phyloP scores from a whole-genome alignment of 441 rosid genomes.

The Erodium moschatum region DNA sequence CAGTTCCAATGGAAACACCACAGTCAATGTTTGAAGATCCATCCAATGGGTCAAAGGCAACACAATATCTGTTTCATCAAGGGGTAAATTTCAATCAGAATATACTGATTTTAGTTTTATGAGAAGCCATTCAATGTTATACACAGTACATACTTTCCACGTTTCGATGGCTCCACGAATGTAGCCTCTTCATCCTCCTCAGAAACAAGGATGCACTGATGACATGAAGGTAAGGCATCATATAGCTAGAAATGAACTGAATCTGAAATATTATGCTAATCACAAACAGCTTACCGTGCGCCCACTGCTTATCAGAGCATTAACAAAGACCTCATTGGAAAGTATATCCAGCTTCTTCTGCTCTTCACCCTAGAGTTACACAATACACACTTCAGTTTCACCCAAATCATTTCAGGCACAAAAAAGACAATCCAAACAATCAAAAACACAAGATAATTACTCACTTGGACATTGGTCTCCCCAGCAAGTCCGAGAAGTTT shows the following conservation, averaged over 20 bases:
- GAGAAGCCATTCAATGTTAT: neutral
- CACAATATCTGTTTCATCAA: slow-evolving; percentile 52
- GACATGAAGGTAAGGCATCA: neutral
- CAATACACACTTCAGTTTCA: neutral
- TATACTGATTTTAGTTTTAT: neutral
- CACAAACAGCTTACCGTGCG: slow-evolving; percentile 56
- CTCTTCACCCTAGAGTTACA: slow-evolving; percentile 65
- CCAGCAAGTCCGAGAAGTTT: slow-evolving; percentile 92
- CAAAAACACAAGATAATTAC: neutral
- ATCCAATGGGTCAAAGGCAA: slow-evolving; percentile 94
- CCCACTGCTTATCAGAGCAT: slow-evolving; percentile 93
- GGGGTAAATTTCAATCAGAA: neutral
- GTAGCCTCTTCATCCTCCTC: slow-evolving; percentile 97
- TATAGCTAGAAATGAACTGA: neutral
- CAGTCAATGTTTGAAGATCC: slow-evolving; percentile 98
- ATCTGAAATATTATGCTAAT: too few species aligned
- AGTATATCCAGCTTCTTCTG: slow-evolving; percentile 96
- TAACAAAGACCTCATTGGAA: slow-evolving; percentile 81
- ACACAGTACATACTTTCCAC: slow-evolving; percentile 51
- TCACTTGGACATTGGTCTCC: slow-evolving; percentile 85
- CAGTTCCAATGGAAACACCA: slow-evolving; percentile 96
- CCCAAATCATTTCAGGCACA: too few species aligned
- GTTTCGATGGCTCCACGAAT: slow-evolving; percentile 57
- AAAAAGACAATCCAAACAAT: neutral
- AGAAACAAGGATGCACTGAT: slow-evolving; percentile 86